Evolutionary conservation across 768 basidiomycete genomes (phyloP).

Genomic region (Serendipita vermifera): DNA sequence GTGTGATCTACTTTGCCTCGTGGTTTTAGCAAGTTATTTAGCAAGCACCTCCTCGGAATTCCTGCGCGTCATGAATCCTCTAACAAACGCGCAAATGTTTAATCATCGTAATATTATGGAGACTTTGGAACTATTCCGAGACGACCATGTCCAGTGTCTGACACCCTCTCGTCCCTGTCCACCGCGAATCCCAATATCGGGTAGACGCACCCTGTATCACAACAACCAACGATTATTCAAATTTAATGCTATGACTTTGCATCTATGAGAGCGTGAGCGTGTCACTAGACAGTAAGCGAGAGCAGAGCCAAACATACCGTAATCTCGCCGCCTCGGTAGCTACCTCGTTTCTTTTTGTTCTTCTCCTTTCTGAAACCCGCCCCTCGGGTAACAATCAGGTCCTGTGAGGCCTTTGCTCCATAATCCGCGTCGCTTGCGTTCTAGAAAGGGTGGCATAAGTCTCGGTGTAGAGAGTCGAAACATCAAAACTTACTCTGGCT

Average conservation of each 20-base stretch:
- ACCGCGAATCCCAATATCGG: too few species aligned
- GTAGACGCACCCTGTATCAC: too few species aligned
- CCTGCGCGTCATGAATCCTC: too few species aligned
- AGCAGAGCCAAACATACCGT: constrained; percentile 42
- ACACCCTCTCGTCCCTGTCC: too few species aligned
- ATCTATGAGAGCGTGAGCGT: constrained; percentile 33
- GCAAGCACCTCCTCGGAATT: too few species aligned
- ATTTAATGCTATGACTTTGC: constrained; percentile 80
- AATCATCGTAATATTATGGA: too few species aligned
- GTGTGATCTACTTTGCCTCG: too few species aligned
- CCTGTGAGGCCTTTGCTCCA: constrained; percentile 69
- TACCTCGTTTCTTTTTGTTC: constrained; percentile 97
- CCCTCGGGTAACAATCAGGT: constrained; percentile 86
- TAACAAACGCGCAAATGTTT: too few species aligned
- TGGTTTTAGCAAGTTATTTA: too few species aligned
- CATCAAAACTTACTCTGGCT: constrained; percentile 44
- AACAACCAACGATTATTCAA: constrained; percentile 30
- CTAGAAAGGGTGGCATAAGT: constrained; percentile 25
- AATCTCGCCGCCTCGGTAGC: constrained; percentile 89
- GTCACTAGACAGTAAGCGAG: background rate
- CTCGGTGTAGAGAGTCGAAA: background rate
- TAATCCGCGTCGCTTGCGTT: constrained; percentile 65
- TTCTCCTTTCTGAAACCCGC: constrained; percentile 97
- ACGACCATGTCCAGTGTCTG: too few species aligned
- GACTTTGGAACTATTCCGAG: too few species aligned